Percentiles rank a stretch among this genome's conserved stretches.
phyloP scores from a whole-genome alignment of 495 filamentous ascomycete species.

The Pyrenula aspistea region DNA sequence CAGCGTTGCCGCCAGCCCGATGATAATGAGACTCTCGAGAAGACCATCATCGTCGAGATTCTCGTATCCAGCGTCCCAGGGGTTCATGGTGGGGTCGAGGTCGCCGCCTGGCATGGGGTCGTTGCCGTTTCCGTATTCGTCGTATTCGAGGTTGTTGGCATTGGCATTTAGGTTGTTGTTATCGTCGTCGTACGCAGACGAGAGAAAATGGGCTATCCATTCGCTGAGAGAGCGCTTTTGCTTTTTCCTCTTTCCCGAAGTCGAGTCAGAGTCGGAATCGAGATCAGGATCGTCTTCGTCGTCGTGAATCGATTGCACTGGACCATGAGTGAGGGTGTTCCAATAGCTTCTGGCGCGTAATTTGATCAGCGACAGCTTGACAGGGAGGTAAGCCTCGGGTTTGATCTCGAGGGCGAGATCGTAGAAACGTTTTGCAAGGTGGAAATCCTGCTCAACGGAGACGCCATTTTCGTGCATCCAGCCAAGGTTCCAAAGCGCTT shows the following conservation, averaged over 20 bases:
- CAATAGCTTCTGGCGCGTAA: slow-evolving; percentile 74
- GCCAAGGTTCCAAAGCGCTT: slow-evolving; percentile 92
- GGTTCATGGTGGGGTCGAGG: slow-evolving; percentile 36
- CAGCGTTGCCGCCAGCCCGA: slow-evolving; percentile 61
- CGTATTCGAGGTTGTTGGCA: slow-evolving; percentile 24
- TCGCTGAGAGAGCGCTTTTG: slow-evolving; percentile 67
- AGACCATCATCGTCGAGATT: slow-evolving; percentile 57
- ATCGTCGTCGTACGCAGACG: slow-evolving; percentile 46
- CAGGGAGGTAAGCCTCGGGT: slow-evolving; percentile 86
- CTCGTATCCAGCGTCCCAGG: slow-evolving; percentile 29
- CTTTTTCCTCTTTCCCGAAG: slow-evolving; percentile 34
- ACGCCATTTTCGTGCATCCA: slow-evolving; percentile 99
- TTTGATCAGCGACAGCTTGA: slow-evolving; percentile 78
- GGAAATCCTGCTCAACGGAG: slow-evolving; percentile 88
- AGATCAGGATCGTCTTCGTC: slow-evolving; percentile 45
- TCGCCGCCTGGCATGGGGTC: slow-evolving; percentile 38
- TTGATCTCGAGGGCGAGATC: slow-evolving; percentile 87
- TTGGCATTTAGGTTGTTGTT: slow-evolving; percentile 12
- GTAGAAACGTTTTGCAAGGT: slow-evolving; percentile 93
- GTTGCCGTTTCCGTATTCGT: slow-evolving; percentile 42
- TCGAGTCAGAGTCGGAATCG: not conserved
- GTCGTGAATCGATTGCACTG: slow-evolving; percentile 79
- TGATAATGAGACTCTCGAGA: slow-evolving; percentile 74
- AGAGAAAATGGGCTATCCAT: slow-evolving; percentile 72
- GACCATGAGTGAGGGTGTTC: slow-evolving; percentile 84